Evolutionary conservation across 2,329 filamentous ascomycete genomes (phyloP), one percentile per base, ranked within the genome.

Genomic region (Phyllosticta citribraziliensis): DNA sequence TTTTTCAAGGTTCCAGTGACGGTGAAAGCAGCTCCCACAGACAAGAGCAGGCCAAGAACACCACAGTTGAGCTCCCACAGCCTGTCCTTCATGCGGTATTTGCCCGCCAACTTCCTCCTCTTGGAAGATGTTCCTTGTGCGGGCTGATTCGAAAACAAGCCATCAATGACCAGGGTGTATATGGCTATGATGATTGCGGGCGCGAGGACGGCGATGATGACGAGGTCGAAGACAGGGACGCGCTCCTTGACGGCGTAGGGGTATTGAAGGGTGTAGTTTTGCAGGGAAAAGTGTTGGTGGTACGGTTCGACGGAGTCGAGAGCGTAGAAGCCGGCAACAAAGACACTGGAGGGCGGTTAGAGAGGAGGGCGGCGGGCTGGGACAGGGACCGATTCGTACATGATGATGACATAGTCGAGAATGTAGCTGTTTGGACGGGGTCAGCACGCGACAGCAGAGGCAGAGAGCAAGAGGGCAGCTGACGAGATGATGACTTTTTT

Each of bases 21-120:
- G 22, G 82, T 77, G 67, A 84, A 84, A 0, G 80, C 78, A n/a
- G 79, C 71, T 14, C 75, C 79, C 61, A 82, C 79, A 33, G 80
- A 78, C 51, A 84, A 69, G 17, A 81, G 67, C 61, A 85, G 70
- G n/a, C 82, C 82, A 25, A 85, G 68, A 11, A 84, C 76, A 2
- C 82, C 82, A 65, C 82, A 84, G 66, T 85, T 85, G 66, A 84
- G 72, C 69, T 85, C 82, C 82, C 82, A 85, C n/a, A 84, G 67
- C 20, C 82, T 75, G 65, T 84, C 80, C 66, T 80, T 80, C 66
- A 81, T 76, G 50, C 78, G 74, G 66, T 83, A 82, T 58, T 75
- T 67, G 54, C 75, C 79, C 0, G 77, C 73, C 55, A 75, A 64
- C 33, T 70, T 70, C 66, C 72, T 71, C 59, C 72, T 62, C 20